These are phyloP conservation scores for Hymenotorrendiella dingleyae DNA, from an alignment of 2,329 filamentous ascomycete genomes.

Conservation along the genomic window DNA sequence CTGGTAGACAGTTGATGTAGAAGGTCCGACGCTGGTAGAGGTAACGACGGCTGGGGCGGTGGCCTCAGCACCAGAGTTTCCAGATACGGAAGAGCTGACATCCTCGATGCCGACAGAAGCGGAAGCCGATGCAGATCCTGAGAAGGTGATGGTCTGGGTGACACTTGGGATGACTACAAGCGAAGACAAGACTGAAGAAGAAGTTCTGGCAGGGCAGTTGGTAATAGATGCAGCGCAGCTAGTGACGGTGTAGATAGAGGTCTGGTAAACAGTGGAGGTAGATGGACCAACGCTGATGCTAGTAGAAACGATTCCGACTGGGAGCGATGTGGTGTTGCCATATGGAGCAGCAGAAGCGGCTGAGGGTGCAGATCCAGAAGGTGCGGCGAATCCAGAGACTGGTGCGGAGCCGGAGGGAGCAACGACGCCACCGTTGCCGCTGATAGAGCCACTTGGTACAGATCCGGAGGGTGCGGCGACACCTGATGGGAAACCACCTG, in stretches of 20 bases:
- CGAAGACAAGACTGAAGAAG: neutral
- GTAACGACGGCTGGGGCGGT: too few species aligned
- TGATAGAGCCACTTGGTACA: neutral
- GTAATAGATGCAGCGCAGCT: neutral
- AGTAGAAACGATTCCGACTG: neutral
- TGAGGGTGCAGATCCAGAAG: neutral
- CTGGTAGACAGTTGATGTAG: too few species aligned
- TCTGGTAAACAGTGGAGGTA: conserved; percentile 1
- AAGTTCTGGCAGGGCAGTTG: conserved; percentile 1
- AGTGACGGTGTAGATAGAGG: neutral
- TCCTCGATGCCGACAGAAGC: too few species aligned
- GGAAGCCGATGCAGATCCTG: too few species aligned
- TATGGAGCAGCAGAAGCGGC: neutral
- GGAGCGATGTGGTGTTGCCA: neutral
- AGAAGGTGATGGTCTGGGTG: neutral
- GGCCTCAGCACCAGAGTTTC: too few species aligned
- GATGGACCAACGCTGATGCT: neutral
- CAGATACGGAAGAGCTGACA: too few species aligned
- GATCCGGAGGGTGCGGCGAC: neutral
- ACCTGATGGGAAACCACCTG: neutral
- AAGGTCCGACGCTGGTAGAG: too few species aligned
- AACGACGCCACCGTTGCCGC: neutral
- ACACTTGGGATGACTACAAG: neutral
- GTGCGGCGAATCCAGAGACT: neutral
- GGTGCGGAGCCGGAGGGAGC: neutral